A percentile compares a stretch with the other conserved stretches of the same genome.
Conservation (phyloP, 108 stramenopile species). For the Seminavis robusta region DNA sequence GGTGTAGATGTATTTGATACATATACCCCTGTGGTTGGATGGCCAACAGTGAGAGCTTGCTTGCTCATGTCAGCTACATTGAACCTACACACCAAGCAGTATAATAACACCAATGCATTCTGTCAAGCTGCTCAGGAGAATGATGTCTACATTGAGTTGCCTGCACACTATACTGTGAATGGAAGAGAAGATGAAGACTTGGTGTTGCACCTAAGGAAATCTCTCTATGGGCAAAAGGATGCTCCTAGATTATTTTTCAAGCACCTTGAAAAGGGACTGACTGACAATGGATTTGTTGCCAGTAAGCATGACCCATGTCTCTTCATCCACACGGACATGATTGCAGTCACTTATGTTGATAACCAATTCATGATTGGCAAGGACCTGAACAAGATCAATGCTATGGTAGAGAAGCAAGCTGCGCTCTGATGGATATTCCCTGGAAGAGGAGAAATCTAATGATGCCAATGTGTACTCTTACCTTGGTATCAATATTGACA, state of each 20-base stretch:
- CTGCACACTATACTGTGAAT: constrained; percentile 8
- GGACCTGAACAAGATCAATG: no score
- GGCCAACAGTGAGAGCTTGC: constrained; percentile 30
- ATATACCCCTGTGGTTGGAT: constrained; percentile 48
- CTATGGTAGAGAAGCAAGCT: no score
- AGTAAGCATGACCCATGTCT: constrained; percentile 38
- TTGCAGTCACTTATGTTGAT: constrained; percentile 41
- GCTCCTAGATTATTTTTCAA: constrained; percentile 26
- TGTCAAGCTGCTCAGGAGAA: constrained; percentile 19
- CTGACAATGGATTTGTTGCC: constrained; percentile 12
- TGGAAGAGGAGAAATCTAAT: no score
- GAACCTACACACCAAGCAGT: background rate
- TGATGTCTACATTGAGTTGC: constrained; percentile 12
- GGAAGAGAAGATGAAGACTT: constrained; percentile 8
- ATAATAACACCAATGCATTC: constrained; percentile 24
- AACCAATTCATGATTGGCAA: no score
- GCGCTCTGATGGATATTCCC: no score
- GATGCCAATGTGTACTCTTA: no score
- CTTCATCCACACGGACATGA: constrained; percentile 16
- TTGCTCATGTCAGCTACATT: constrained; percentile 15
- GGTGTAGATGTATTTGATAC: constrained; percentile 31
- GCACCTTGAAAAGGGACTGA: constrained; percentile 11
- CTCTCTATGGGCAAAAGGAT: constrained; percentile 7
- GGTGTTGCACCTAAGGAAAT: constrained; percentile 3
- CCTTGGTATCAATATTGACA: no score